A percentile compares a stretch with the other conserved stretches of the same genome.
These are phyloP conservation scores for Apiotrichum gracile DNA, from an alignment of 1,284 basidiomycete genomes.

Conservation along the genomic window DNA sequence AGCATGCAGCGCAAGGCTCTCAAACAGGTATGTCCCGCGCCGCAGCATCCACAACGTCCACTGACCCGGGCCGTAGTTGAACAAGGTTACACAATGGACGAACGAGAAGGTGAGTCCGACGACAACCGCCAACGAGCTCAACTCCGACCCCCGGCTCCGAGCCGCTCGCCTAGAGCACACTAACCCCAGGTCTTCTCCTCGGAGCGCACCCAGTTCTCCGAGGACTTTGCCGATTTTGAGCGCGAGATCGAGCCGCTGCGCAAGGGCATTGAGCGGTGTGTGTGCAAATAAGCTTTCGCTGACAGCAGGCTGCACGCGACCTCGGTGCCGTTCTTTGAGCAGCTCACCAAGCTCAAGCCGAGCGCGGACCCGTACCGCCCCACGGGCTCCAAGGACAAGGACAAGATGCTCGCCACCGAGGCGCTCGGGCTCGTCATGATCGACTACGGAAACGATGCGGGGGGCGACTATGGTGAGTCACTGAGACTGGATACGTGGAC, in stretches of 20 bases:
- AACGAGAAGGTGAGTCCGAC: conserved; percentile 36
- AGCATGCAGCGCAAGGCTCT: conserved; percentile 44
- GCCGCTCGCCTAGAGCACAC: too few species aligned
- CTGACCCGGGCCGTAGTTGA: conserved; percentile 23
- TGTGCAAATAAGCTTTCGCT: too few species aligned
- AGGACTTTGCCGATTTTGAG: conserved; percentile 63
- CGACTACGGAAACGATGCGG: conserved; percentile 71
- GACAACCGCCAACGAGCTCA: neutral
- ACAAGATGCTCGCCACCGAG: conserved; percentile 58
- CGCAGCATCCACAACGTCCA: neutral
- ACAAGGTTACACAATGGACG: conserved; percentile 47
- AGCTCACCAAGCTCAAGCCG: conserved; percentile 40
- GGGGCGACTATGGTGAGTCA: conserved; percentile 55
- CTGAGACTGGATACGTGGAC: too few species aligned
- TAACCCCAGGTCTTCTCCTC: conserved; percentile 56
- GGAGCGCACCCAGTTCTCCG: conserved; percentile 57
- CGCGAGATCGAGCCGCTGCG: conserved; percentile 62
- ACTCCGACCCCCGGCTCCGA: neutral
- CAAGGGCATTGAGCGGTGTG: conserved; percentile 60
- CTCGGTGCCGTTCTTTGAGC: conserved; percentile 38
- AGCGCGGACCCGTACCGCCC: conserved; percentile 43
- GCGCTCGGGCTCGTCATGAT: conserved; percentile 79
- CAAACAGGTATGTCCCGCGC: conserved; percentile 31
- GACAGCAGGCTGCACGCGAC: conserved; percentile 42
- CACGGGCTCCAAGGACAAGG: conserved; percentile 32